Conservation (phyloP, 768 basidiomycete species). For the Leucocoprinus leucothites region DNA sequence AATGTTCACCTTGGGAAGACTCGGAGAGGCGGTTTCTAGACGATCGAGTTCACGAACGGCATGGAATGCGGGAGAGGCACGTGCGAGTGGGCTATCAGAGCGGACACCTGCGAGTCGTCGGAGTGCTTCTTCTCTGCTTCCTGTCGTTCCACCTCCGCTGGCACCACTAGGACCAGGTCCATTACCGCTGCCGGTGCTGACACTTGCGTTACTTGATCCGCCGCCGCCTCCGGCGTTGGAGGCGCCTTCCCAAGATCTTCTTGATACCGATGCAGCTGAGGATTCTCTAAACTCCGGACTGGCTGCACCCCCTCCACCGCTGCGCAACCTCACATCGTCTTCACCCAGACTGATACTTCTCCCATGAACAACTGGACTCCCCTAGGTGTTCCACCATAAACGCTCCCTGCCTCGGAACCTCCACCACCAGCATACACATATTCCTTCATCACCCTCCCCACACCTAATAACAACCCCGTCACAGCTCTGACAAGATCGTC, state of each 20-base stretch:
- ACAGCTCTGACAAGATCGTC: conserved; percentile 78
- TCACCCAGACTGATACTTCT: conserved; percentile 56
- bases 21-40: conserved; percentile 22
- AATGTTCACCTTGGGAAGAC: conserved; percentile 10
- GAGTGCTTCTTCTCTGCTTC: conserved; percentile 43
- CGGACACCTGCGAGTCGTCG: conserved; percentile 30
- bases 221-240: conserved; percentile 15
- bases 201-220: conserved; percentile 23
- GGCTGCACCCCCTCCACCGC: conserved; percentile 18
- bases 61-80: conserved; percentile 32
- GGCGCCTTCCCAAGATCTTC: conserved; percentile 46
- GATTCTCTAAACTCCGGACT: conserved; percentile 41
- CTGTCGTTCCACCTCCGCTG: not conserved
- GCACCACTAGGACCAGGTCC: no score
- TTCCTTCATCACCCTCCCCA: conserved; percentile 69
- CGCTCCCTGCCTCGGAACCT: conserved; percentile 15
- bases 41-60: conserved; percentile 25
- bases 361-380: conserved; percentile 35
- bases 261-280: no score
- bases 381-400: conserved; percentile 16
- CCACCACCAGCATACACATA: conserved; percentile 27
- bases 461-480: conserved; percentile 73
- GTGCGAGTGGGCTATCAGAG: conserved; percentile 31
- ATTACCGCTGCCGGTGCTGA: conserved; percentile 9
- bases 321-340: conserved; percentile 29